Base-by-base conservation (phyloP, 345 rosid species). In the Isatis tinctoria region DNA sequence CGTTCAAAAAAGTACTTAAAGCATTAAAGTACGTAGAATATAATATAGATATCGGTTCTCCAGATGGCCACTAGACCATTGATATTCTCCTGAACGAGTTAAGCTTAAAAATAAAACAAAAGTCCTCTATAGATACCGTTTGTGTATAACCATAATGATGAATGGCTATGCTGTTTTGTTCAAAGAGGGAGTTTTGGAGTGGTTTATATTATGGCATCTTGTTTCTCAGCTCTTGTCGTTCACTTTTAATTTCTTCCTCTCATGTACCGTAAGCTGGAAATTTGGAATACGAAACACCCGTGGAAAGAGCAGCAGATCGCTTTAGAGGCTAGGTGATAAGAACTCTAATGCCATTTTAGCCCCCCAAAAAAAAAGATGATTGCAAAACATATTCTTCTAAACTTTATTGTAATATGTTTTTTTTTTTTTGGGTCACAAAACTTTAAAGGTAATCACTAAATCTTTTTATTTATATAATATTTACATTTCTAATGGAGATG, bases 41-140 rank as follows among this genome's bases (percentile, higher is more conserved):
- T 56, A 22, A 54, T 14, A 56, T 54, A 4, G 10, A 47, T 47
- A 1, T 47, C 30, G 24, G 41, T 57, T 57, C 63, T 33, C 43
- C 63, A 58, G 27, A 58, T 58, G 63, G 63, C 43, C 63, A 57
- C 62, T 57, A 57, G 24, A 18, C 62, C 26, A 59, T 28, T 59
- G 44, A 17, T 56, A 56, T 59, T 36, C 24, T 57, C 41, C 14
- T 57, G 62, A 36, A 59, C 44, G 10, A 59, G 44, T 35, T 35
- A 10, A 41, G 63, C 43, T 59, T 35, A 35, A 17, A 35, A 35
- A 35, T 44, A 57, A 32, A 60, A 7, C 22, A 56, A 14, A 54
- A 56, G 39, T 30, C 37, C 16, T 54, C 39, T 28, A 28, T 54
- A 40, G 10, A 14, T 3, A 22, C 59, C 10, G 51, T 45, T 47